Evolutionary conservation across 345 rosid species (phyloP), one percentile per base, ranked within the genome.

Genomic region (Gossypium raimondii): DNA sequence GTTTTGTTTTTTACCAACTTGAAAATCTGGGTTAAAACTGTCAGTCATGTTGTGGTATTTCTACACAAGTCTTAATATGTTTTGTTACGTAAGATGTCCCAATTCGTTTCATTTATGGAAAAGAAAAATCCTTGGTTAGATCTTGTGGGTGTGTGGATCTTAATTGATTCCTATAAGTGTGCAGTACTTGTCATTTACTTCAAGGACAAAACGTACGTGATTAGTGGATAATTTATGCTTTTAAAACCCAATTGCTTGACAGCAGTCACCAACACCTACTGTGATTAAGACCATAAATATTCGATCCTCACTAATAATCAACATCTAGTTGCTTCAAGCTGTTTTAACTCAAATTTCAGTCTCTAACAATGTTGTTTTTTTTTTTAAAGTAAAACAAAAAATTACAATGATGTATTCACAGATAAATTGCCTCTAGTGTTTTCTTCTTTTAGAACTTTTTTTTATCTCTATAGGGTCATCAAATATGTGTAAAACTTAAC

Each of bases 141-240:
- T 70, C 12, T 70, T 64, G 22, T 58, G 16, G 6, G 22, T 14
- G 70, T 43, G 41, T 67, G 17, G 24, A 45, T 67, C 11, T 67
- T 20, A 43, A 67, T 44, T 45, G 34, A 59, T 20, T 67, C 3
- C 27, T 47, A 6, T 12, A 2, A 12, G n/a, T 12, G 9, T 25
- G 45, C 73, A 29, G 41, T 34, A 34, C 25, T 24, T 71, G 34
- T 71, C 74, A 55, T 11, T 56, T 71, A 47, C 22, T 55, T 55
- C 11, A 2, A 41, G 63, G 63, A 71, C 63, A 38, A 18, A 38
- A 55, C n/a, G 20, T 71, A 55, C 51, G 74, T 71, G 63, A 71
- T 56, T 69, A 27, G 51, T 38, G 63, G 63, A 55, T n/a, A 27
- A 68, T 56, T 18, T 20, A 34, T 12, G 63, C 43, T 50, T 29